Evolutionary conservation across 306 rosid species (phyloP), one percentile per base, ranked within the genome.

Genomic region (Luffa acutangula): DNA sequence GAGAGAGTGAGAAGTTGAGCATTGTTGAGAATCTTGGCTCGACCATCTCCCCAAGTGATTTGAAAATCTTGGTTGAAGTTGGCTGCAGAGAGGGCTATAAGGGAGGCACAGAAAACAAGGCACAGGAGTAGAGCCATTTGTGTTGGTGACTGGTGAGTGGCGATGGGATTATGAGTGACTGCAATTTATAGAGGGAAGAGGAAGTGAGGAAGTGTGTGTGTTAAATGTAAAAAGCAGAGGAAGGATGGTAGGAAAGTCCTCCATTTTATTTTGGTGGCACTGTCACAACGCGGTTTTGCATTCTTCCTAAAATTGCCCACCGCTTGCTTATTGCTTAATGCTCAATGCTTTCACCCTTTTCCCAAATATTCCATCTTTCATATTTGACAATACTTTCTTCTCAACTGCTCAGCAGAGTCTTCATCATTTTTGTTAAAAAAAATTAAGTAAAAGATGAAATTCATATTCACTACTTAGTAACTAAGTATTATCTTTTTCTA

Each of bases 21-120:
- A 64, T 90, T 82, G 91, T 88, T 81, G 43, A 86, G 52, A 41
- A 92, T 87, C 80, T 89, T 92, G 46, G 87, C 95, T 0, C 92
- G 87, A 2, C 89, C 95, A 84, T 85, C 89, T 15, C 95, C 92
- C 93, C 97, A 92, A 0, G 89, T 86, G 43, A 92, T 76, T 15
- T 89, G 86, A 76, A 92, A 86, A 17, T 92, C 86, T 10, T 84
- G 66, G 85, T 84, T 66, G 18, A 90, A 82, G 67, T 89, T 78
- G 13, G 87, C 79, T 18, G 90, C 88, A 25, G 59, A 72, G 43
- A 72, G 18, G 7, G 77, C 39, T 48, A 46, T 14, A 1, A 72
- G 43, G 5, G 25, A 72, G 42, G 77, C 59, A 15, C 37, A 48
- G 77, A 72, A 37, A 15, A 65, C 6, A 13, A 72, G 59, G 7